phyloP scores from a whole-genome alignment of 2,329 filamentous ascomycete species.

The Colletotrichum viniferum region DNA sequence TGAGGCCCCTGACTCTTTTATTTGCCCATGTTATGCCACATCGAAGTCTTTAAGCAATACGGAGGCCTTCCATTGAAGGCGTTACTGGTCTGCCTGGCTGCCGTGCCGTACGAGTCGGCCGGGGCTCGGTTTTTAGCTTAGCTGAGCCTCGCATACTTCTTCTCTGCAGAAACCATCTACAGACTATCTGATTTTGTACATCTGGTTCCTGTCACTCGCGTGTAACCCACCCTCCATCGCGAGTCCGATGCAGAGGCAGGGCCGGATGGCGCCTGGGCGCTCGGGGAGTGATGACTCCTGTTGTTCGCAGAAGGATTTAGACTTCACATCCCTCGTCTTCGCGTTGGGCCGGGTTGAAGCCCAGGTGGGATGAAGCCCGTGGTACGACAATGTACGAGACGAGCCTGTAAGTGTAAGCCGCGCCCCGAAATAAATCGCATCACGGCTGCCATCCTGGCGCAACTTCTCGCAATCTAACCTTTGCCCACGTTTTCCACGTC shows the following conservation, averaged over 20 bases:
- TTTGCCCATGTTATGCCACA: background rate
- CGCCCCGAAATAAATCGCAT: background rate
- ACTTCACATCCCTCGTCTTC: constrained; percentile 6
- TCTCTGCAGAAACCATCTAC: background rate
- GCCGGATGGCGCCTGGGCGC: background rate
- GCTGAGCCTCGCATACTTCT: background rate
- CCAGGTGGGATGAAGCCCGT: background rate
- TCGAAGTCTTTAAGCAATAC: background rate
- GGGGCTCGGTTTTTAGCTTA: background rate
- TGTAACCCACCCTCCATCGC: constrained; percentile 8
- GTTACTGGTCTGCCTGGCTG: background rate
- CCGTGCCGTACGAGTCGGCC: background rate
- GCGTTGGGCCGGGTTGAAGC: background rate
- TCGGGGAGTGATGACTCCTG: background rate
- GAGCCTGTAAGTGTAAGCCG: background rate
- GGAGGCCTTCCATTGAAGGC: background rate
- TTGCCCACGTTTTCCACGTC: background rate
- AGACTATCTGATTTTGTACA: background rate
- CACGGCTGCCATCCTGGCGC: background rate
- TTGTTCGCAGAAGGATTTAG: background rate
- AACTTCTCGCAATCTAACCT: background rate
- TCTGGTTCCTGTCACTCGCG: background rate
- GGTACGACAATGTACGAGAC: background rate
- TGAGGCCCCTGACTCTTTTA: background rate
- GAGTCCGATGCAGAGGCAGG: background rate